Evolutionary conservation across 2,329 filamentous ascomycete species (phyloP).

Genomic region (Cladosporium sphaerospermum): DNA sequence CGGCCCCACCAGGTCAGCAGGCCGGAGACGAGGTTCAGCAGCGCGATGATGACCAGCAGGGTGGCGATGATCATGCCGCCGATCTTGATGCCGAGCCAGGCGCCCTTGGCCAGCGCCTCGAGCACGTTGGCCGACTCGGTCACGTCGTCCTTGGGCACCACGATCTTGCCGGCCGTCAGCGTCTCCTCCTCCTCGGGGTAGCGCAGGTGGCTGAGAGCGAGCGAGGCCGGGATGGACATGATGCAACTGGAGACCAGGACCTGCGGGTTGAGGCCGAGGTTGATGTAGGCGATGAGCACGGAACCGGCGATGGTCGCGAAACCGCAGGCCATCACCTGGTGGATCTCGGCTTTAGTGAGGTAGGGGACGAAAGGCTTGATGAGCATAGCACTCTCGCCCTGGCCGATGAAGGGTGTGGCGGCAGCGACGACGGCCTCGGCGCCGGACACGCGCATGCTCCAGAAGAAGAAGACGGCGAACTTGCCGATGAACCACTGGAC

Average conservation of each 20-base stretch:
- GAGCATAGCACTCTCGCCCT: constrained; percentile 89
- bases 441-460: constrained; percentile 77
- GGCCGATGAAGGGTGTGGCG: constrained; percentile 88
- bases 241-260: constrained; percentile 86
- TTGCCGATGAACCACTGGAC: constrained; percentile 88
- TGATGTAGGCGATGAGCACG: constrained; percentile 79
- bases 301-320: constrained; percentile 90
- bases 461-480: constrained; percentile 87
- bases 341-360: constrained; percentile 79
- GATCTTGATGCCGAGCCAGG: constrained; percentile 81
- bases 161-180: constrained; percentile 71
- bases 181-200: constrained; percentile 85
- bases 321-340: constrained; percentile 88
- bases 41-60: constrained; percentile 75
- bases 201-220: constrained; percentile 83
- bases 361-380: constrained; percentile 81
- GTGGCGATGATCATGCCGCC: constrained; percentile 74
- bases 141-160: constrained; percentile 73
- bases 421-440: constrained; percentile 91
- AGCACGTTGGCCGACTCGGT: constrained; percentile 71
- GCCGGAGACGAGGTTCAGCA: constrained; percentile 68
- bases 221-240: constrained; percentile 89
- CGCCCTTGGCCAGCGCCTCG: constrained; percentile 77
- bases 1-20: constrained; percentile 77
- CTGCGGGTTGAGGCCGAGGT: constrained; percentile 74